phyloP scores from a whole-genome alignment of 1,139 yeast species.

The Geotrichum carabidarum region DNA sequence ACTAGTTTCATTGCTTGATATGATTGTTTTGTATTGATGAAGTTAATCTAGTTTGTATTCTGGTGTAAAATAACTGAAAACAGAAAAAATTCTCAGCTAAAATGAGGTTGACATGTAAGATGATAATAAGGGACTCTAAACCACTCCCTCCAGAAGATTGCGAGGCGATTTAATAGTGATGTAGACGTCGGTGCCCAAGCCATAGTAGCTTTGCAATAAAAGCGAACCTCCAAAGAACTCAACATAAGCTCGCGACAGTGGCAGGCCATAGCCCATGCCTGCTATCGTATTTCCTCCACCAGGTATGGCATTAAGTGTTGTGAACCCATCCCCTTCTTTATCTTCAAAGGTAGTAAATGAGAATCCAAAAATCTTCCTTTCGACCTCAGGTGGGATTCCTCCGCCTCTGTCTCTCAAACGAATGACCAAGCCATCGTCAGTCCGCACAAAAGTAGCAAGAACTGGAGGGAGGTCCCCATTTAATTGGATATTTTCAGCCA shows the following conservation, averaged over 20 bases:
- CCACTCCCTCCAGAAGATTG: background rate
- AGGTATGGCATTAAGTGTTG: slow-evolving; percentile 61
- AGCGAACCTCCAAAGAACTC: slow-evolving; percentile 71
- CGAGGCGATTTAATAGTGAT: slow-evolving; percentile 46
- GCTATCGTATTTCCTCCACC: slow-evolving; percentile 78
- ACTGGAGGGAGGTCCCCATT: slow-evolving; percentile 49
- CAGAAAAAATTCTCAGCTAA: slow-evolving; percentile 1
- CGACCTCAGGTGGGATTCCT: slow-evolving; percentile 67
- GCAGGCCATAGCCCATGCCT: slow-evolving; percentile 95
- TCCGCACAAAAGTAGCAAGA: slow-evolving; percentile 58
- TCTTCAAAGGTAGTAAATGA: slow-evolving; percentile 68
- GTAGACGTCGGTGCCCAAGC: slow-evolving; percentile 78
- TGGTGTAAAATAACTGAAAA: background rate
- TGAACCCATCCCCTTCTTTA: slow-evolving; percentile 48
- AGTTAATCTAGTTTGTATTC: background rate
- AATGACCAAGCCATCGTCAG: slow-evolving; percentile 44
- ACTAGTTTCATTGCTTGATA: slow-evolving; percentile 17
- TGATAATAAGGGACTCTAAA: too few species aligned
- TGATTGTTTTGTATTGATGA: slow-evolving; percentile 10
- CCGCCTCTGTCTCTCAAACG: slow-evolving; percentile 83
- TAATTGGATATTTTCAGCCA: slow-evolving; percentile 53
- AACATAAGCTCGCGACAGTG: slow-evolving; percentile 69
- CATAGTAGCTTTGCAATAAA: slow-evolving; percentile 71
- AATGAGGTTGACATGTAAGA: too few species aligned
- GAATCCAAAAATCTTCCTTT: slow-evolving; percentile 71